phyloP scores from a whole-genome alignment of 2,329 filamentous ascomycete species.

The Botryotinia convoluta region DNA sequence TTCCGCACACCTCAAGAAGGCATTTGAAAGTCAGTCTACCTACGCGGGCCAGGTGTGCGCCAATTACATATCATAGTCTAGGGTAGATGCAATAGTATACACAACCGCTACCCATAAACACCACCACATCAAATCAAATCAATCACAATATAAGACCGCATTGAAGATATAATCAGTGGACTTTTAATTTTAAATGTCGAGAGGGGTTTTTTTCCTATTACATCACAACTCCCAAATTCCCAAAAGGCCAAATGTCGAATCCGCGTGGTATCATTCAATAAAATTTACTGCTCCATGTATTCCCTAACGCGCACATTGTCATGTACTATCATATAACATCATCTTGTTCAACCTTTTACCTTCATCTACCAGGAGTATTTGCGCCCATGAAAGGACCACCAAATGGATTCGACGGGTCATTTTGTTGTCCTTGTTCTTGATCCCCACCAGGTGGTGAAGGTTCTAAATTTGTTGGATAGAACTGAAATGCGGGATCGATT shows the following conservation, averaged over 20 bases:
- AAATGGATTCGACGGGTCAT: slow-evolving; percentile 26
- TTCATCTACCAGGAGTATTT: slow-evolving; percentile 36
- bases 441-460: slow-evolving; percentile 25
- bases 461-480: slow-evolving; percentile 33
- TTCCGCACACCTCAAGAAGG: neutral
- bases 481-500: slow-evolving; percentile 36
- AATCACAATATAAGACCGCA: neutral
- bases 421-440: slow-evolving; percentile 12
- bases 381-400: slow-evolving; percentile 39
- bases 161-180: neutral
- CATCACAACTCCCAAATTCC: neutral
- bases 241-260: neutral
- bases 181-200: neutral
- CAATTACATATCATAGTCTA: neutral
- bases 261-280: neutral
- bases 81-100: neutral
- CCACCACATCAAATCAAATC: neutral
- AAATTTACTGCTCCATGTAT: neutral
- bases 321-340: neutral
- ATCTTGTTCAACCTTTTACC: neutral
- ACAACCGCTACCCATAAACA: neutral
- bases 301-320: neutral
- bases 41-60: neutral
- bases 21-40: neutral
- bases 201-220: neutral